These are phyloP conservation scores for Eucalyptus regnans DNA, from an alignment of 345 rosid genomes.

Conservation along the genomic window DNA sequence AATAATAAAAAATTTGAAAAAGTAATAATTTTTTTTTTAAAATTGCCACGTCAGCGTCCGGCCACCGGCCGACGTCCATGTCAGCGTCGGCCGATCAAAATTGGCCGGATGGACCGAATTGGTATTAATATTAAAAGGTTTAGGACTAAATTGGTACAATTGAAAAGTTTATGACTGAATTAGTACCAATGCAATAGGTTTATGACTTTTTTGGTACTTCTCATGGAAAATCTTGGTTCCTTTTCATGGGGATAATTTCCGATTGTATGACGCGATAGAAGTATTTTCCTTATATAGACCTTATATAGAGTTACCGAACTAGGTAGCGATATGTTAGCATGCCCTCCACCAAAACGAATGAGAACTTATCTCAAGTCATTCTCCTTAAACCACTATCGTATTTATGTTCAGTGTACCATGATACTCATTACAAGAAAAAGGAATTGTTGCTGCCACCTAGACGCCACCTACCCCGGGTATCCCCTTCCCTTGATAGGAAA, in stretches of 20 bases:
- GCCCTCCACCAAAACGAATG: background rate
- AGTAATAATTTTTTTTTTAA: no score
- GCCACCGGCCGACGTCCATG: no score
- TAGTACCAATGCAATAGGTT: no score
- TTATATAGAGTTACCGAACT: background rate
- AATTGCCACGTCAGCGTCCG: no score
- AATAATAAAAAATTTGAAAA: no score
- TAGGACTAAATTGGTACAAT: no score
- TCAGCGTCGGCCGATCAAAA: no score
- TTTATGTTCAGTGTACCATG: accelerated
- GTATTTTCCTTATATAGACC: no score
- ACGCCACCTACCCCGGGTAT: background rate
- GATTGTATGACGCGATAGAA: background rate
- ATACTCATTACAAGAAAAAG: accelerated
- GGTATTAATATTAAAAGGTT: no score
- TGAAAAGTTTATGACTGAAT: no score
- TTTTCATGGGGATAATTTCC: accelerated
- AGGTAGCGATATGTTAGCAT: background rate
- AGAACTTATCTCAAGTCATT: background rate
- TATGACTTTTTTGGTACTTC: no score
- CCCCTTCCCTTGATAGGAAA: background rate
- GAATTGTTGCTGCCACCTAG: background rate
- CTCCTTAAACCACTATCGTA: accelerated
- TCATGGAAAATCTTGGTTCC: background rate
- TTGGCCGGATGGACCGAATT: no score